Base-by-base conservation (phyloP, 768 basidiomycete species). In the Lentinula sp. region DNA sequence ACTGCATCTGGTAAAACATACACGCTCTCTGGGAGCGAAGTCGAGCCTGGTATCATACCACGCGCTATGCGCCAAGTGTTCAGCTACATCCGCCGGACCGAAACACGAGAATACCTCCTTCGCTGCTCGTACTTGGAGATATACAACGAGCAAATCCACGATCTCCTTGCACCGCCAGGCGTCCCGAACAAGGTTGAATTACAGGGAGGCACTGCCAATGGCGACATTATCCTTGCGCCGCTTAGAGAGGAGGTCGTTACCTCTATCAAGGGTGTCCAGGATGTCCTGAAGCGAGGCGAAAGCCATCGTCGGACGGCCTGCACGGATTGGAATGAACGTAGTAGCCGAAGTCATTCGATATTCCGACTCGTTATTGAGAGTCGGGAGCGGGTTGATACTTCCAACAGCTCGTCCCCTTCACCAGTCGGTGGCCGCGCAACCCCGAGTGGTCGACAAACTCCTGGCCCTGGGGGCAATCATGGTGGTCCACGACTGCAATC, bases 251-350 rank as follows among this genome's bases (percentile, higher is more conserved):
- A 95, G 69, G 94, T 95, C 2, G 93, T 98, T n/a, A 94, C 92
- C 13, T 90, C 89, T 66, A 77, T 96, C 33, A 90, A 89, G 66
- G 84, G 90, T 42, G 93, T 98, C 13, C 84, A 86, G 57, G 91
- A 92, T 62, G 89, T 98, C 4, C 75, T 99, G 66, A 81, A 84
- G 67, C 78, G 93, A 23, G 96, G 96, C 4, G 93, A 97, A 70
- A 85, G 88, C 3, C 87, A 93, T 67, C 78, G 96, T 54, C 79
- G 93, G 62, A 97, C 95, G 3, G 95, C 95, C 0, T 91, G 87
- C 66, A 99, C 97, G n/a, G 96, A 99, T 68, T 99, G 96, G 96
- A 99, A 99, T 70, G 91, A 95, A 67, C 77, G 96, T 61, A 95
- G 92, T 76, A 94, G 92, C 70, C 81, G 96, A 37, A 95, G 93